Conservation (phyloP, 306 rosid species). For the Sicyos baderoa region DNA sequence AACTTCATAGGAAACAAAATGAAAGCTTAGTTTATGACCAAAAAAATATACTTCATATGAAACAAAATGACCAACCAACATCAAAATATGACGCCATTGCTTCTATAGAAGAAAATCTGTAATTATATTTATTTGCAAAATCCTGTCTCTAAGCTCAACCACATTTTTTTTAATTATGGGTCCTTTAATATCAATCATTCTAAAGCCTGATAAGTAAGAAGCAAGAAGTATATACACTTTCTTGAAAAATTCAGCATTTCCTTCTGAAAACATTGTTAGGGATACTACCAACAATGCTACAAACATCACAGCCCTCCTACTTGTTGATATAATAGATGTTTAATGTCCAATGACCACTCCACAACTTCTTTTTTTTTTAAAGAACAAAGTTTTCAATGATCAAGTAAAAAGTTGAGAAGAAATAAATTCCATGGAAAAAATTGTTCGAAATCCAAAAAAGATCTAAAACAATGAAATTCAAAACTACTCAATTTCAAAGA, state of each 20-base stretch:
- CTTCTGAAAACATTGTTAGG: background rate
- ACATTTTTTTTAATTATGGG: background rate
- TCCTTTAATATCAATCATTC: background rate
- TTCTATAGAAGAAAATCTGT: background rate
- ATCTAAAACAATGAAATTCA: background rate
- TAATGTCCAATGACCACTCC: background rate
- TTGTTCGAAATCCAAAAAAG: background rate
- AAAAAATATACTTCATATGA: background rate
- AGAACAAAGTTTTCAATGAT: background rate
- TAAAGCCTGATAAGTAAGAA: background rate
- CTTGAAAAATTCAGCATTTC: background rate
- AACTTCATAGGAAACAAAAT: too few species aligned
- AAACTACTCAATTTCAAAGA: background rate
- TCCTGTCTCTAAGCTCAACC: background rate
- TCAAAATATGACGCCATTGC: background rate
- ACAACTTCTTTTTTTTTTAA: background rate
- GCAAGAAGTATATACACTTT: background rate
- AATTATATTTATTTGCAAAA: background rate
- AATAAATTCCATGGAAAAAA: background rate
- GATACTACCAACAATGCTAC: background rate
- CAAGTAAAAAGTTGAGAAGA: background rate
- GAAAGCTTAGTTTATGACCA: too few species aligned
- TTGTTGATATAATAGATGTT: background rate
- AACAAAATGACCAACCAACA: slow-evolving; percentile 1
- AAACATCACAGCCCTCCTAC: background rate